Evolutionary conservation across 257 asterid species (phyloP), one percentile per base, ranked within the genome.

Genomic region (Fraxinus pennsylvanica): DNA sequence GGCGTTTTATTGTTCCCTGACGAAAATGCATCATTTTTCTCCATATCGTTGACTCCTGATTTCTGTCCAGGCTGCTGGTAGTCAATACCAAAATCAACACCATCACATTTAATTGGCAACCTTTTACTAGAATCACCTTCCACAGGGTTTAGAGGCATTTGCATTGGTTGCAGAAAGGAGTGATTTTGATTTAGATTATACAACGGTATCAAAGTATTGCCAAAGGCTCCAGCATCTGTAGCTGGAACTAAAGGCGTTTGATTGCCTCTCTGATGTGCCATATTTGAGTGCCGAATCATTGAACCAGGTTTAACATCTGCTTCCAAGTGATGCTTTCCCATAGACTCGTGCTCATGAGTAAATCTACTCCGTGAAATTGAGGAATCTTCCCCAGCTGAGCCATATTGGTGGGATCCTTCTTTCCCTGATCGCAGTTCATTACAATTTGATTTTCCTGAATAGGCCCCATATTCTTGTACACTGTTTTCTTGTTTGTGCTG

Each of bases 11-110:
- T 72, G 19, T 59, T 84, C 70, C 77, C 85, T 50, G 59, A 29
- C 17, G 73, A 81, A 77, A 61, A 61, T 39, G 81, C 72, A 80
- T 82, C 76, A 69, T 76, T 39, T n/a, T 76, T 83, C 65, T 74
- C 84, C 76, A 76, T 63, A 66, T 80, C 85, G 29, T 80, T 81
- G 74, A 74, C 59, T 45, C 68, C 82, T 32, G 74, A 75, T 67
- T 81, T 78, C 68, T 78, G 84, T 71, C 72, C 86, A 71, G 81
- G 82, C 81, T 83, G 84, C 77, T 85, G 81, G 78, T 79, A 22
- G 52, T 13, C 15, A 22, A 41, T 41, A 21, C 73, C 59, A 47
- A 47, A 68, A 73, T 61, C 75, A 39, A 72, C 76, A 74, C 63
- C 36, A 22, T 77, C 79, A 71, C 71, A 52, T 65, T 78, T 83